These are phyloP conservation scores for Aureobasidium sp. DNA, from an alignment of 2,329 filamentous ascomycete genomes.

Conservation along the genomic window DNA sequence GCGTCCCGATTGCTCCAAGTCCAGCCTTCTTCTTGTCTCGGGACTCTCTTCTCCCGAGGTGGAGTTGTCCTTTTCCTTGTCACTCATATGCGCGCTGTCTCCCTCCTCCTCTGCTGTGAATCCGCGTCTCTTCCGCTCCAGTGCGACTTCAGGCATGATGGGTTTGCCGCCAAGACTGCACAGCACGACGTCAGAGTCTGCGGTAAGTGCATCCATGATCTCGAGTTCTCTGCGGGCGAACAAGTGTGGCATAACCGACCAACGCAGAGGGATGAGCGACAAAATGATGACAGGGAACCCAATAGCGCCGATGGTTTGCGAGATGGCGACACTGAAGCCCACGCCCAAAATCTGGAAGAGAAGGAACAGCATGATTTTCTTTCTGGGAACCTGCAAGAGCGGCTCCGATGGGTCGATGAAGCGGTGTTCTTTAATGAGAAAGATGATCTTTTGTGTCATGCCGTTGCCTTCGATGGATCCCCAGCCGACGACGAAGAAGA, in stretches of 20 bases:
- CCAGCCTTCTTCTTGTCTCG: conserved; percentile 21
- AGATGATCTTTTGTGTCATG: conserved; percentile 47
- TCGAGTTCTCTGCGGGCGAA: conserved; percentile 44
- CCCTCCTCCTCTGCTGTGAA: conserved; percentile 21
- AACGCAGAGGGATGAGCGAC: conserved; percentile 49
- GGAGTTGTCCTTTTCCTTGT: conserved; percentile 36
- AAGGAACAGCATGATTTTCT: conserved; percentile 45
- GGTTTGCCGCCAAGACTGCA: conserved; percentile 47
- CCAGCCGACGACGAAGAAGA: conserved; percentile 54
- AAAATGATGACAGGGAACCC: conserved; percentile 54
- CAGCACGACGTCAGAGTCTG: conserved; percentile 47
- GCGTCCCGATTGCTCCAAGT: not conserved
- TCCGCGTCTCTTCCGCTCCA: conserved; percentile 21
- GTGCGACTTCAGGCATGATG: conserved; percentile 30
- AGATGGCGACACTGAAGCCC: conserved; percentile 50
- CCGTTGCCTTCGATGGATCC: conserved; percentile 47
- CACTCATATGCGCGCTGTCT: conserved; percentile 33
- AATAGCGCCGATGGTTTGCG: conserved; percentile 54
- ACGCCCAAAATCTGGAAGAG: conserved; percentile 47
- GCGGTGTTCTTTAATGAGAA: conserved; percentile 40
- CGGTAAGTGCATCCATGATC: conserved; percentile 48
- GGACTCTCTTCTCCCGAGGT: conserved; percentile 35
- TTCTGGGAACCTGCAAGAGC: conserved; percentile 37
- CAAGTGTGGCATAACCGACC: conserved; percentile 43
- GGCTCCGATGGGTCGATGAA: conserved; percentile 45